Evolutionary conservation across 495 filamentous ascomycete species (phyloP).

Genomic region (Penicillium tannophilum): DNA sequence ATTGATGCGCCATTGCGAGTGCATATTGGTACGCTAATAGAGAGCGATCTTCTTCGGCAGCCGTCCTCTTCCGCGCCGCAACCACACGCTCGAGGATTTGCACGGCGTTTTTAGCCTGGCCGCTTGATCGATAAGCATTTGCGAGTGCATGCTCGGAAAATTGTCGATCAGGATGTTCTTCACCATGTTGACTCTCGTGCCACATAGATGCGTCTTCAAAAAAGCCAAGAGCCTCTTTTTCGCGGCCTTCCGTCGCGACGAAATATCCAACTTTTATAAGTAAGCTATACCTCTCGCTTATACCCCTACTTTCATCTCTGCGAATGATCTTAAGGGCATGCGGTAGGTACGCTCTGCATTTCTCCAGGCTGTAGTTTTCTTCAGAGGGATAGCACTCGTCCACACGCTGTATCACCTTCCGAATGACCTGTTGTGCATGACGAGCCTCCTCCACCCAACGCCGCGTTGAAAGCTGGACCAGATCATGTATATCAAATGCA

Average conservation of each 20-base stretch:
- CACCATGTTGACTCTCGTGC: slow-evolving; percentile 13
- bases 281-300: slow-evolving; percentile 17
- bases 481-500: slow-evolving; percentile 43
- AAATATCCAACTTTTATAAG: slow-evolving; percentile 19
- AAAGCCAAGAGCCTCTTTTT: slow-evolving; percentile 31
- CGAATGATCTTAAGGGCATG: slow-evolving; percentile 25
- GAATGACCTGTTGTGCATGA: slow-evolving; percentile 10
- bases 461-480: slow-evolving; percentile 48
- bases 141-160: slow-evolving; percentile 33
- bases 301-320: slow-evolving; percentile 12
- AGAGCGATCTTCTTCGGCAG: slow-evolving; percentile 27
- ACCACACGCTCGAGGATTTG: slow-evolving; percentile 36
- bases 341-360: slow-evolving; percentile 37
- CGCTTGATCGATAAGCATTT: slow-evolving; percentile 23
- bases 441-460: slow-evolving; percentile 30
- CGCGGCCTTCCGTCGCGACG: slow-evolving; percentile 22
- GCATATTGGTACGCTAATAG: slow-evolving; percentile 31
- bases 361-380: slow-evolving; percentile 29
- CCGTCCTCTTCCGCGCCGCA: slow-evolving; percentile 20
- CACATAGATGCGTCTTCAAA: slow-evolving; percentile 26
- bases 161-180: slow-evolving; percentile 34
- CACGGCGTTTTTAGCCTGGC: slow-evolving; percentile 32
- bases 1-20: slow-evolving; percentile 27
- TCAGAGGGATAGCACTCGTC: slow-evolving; percentile 30
- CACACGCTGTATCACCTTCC: slow-evolving; percentile 24